Conservation (phyloP, 2,329 filamentous ascomycete species). For the Balansia obtecta region DNA sequence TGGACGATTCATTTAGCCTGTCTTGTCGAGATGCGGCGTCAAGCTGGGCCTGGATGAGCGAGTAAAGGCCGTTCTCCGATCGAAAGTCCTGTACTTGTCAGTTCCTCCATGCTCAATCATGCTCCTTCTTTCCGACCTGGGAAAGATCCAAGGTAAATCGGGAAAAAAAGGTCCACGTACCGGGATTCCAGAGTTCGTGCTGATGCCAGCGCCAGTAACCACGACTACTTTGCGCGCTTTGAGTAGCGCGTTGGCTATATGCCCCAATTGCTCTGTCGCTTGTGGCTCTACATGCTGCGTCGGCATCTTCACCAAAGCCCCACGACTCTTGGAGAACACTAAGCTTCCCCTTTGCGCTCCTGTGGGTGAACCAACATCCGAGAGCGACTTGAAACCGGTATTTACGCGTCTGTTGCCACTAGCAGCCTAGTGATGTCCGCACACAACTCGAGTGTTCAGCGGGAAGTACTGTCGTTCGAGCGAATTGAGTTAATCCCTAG, state of each 20-base stretch:
- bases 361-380: neutral
- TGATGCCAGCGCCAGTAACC: slow-evolving; percentile 61
- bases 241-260: slow-evolving; percentile 50
- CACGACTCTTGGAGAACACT: neutral
- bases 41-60: slow-evolving; percentile 56
- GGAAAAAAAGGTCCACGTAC: slow-evolving; percentile 25
- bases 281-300: slow-evolving; percentile 41
- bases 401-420: neutral
- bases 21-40: slow-evolving; percentile 35
- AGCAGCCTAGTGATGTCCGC: too few relatives aligned
- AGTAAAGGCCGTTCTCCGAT: slow-evolving; percentile 60
- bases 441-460: too few relatives aligned
- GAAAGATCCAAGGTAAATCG: neutral
- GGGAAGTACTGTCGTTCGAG: too few relatives aligned
- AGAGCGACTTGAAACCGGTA: neutral
- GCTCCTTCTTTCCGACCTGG: neutral
- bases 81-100: slow-evolving; percentile 48
- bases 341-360: neutral
- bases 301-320: slow-evolving; percentile 34
- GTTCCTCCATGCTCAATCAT: neutral
- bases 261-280: slow-evolving; percentile 43
- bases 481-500: neutral
- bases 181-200: slow-evolving; percentile 64
- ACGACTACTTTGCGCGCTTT: slow-evolving; percentile 59
- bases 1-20: slow-evolving; percentile 15